Evolutionary conservation across 169 alveolate genomes (phyloP), one percentile per base, ranked within the genome.

Genomic region (Miamiensis avidus): DNA sequence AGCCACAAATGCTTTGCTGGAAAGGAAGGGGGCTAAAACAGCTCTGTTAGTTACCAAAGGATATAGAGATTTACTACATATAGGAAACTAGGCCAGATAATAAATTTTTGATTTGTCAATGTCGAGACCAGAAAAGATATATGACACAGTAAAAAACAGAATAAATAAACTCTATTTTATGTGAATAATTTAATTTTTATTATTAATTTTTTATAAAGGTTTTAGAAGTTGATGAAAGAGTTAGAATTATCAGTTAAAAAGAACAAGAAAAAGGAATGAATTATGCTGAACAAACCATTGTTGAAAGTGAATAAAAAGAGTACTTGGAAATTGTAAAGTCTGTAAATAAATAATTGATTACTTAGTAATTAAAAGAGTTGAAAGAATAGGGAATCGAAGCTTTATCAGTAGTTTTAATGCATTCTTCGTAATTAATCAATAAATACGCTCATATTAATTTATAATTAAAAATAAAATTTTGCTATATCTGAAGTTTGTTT

Each of bases 1-100:
- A 29, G 97, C 97, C 16, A 96, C 98, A 26, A 96, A 96, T 86
- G 98, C 98, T n/a, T 78, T 96, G 29, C 89, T 96, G 28, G 98
- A 96, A 83, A 86, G 96, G 79, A 88, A 95, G 77, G 98, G 97
- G 26, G 96, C 87, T 76, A 77, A 84, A 34, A 81, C 89, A 31
- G 98, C 95, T 0, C 83, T 94, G 34, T n/a, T 96, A 11, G 91
- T 93, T n/a, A 94, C 95, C 1, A 76, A 93, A 81, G 98, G 98
- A 0, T 92, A 93, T 78, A 89, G 85, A 75, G 98, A 95, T 83
- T 65, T 95, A 25, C 81, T 96, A 15, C 64, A 82, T 33, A 96
- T 96, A 25, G 98, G 98, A 0, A 90, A 94, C 72, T 92, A 96
- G 87, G 65, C 94, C 0, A 82, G 98, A 6, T 97, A 97, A 25